Conservation (phyloP, 2,329 filamentous ascomycete species). For the Bipolaris victoriae region DNA sequence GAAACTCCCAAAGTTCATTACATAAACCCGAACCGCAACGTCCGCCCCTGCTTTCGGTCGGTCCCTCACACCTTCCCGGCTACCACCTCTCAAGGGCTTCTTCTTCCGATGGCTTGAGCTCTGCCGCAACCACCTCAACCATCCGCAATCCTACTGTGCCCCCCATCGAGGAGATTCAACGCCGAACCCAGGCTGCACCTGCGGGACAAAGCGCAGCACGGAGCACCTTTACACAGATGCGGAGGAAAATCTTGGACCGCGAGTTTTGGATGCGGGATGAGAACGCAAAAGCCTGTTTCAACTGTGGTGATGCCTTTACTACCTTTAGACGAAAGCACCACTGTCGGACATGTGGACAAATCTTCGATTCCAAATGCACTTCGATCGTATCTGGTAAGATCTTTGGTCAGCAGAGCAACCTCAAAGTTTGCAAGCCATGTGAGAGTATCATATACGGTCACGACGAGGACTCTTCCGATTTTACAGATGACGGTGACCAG, state of each 20-base stretch:
- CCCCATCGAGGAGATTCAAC: constrained; percentile 42
- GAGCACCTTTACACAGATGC: constrained; percentile 63
- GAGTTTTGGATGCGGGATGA: constrained; percentile 99
- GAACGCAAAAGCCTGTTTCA: constrained; percentile 95
- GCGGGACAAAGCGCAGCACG: constrained; percentile 50
- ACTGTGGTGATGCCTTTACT: constrained; percentile 87
- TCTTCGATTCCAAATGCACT: constrained; percentile 96
- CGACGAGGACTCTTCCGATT: constrained; percentile 89
- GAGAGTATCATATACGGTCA: constrained; percentile 89
- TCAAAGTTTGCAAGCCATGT: constrained; percentile 92
- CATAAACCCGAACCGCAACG: constrained; percentile 41
- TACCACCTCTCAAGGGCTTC: constrained; percentile 55
- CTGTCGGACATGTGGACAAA: constrained; percentile 93
- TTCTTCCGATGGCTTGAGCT: constrained; percentile 54
- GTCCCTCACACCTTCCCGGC: constrained; percentile 56
- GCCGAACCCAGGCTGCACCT: constrained; percentile 24
- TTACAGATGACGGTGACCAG: constrained; percentile 78
- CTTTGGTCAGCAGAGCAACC: constrained; percentile 82
- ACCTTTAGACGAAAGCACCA: constrained; percentile 97
- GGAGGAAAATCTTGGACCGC: constrained; percentile 86
- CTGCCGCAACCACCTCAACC: constrained; percentile 43
- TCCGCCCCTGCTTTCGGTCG: constrained; percentile 52
- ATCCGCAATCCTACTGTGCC: constrained; percentile 39
- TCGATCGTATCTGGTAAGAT: constrained; percentile 84
- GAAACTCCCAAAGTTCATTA: constrained; percentile 33